A percentile compares a stretch with the other conserved stretches of the same genome.
phyloP scores from a whole-genome alignment of 129 eudicot genomes.

The Mikania micrantha region DNA sequence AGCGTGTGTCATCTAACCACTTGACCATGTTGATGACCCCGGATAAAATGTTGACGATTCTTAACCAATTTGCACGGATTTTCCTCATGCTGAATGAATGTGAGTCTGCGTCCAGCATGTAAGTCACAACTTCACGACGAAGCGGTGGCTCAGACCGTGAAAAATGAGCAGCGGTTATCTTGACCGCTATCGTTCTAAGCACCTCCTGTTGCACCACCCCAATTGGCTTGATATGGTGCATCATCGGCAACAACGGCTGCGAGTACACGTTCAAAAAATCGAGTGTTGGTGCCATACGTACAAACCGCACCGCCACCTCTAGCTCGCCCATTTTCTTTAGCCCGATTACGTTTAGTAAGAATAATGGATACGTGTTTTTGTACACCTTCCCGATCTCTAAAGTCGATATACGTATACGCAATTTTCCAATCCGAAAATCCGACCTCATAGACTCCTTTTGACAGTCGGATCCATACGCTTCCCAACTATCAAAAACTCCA shows the following conservation, averaged over 20 bases:
- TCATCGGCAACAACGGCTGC: slow-evolving; percentile 69
- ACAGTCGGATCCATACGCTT: slow-evolving; percentile 40
- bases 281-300: slow-evolving; percentile 50
- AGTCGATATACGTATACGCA: slow-evolving; percentile 73
- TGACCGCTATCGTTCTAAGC: slow-evolving; percentile 56
- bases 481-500: slow-evolving; percentile 80
- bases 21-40: slow-evolving; percentile 66
- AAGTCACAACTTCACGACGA: slow-evolving; percentile 66
- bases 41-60: slow-evolving; percentile 68
- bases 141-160: slow-evolving; percentile 90
- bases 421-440: slow-evolving; percentile 79
- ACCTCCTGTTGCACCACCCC: slow-evolving; percentile 74
- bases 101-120: slow-evolving; percentile 76
- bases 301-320: slow-evolving; percentile 73
- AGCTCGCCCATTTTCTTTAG: slow-evolving; percentile 90
- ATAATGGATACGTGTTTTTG: slow-evolving; percentile 50
- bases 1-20: slow-evolving; percentile 79
- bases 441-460: slow-evolving; percentile 44
- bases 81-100: slow-evolving; percentile 88
- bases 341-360: slow-evolving; percentile 51
- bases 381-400: slow-evolving; percentile 63
- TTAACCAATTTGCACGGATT: slow-evolving; percentile 81
- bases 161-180: slow-evolving; percentile 62
- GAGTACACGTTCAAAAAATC: slow-evolving; percentile 76
- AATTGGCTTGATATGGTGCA: slow-evolving; percentile 88